A percentile compares a stretch with the other conserved stretches of the same genome.
phyloP scores from a whole-genome alignment of 2,329 filamentous ascomycete genomes.

The Epichloe bromicola region DNA sequence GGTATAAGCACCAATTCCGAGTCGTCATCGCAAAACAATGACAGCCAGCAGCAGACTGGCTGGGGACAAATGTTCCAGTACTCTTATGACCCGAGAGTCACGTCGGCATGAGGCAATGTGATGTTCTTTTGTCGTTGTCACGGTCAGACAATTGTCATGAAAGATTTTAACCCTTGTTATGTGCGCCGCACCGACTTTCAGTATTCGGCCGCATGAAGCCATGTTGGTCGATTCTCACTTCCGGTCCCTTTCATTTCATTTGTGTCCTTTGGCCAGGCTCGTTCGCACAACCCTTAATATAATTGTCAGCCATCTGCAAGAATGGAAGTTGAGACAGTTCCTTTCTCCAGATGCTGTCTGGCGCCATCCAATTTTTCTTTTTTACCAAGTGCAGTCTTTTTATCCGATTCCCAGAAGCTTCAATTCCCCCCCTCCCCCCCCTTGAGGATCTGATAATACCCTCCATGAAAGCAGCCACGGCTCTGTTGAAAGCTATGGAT shows the following conservation, averaged over 20 bases:
- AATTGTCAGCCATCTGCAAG: background rate
- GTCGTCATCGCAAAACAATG: slow-evolving; percentile 13
- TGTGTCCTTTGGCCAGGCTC: background rate
- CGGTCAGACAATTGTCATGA: background rate
- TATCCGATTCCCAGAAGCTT: background rate
- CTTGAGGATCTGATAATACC: background rate
- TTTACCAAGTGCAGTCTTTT: background rate
- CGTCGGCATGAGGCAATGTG: background rate
- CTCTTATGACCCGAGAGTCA: slow-evolving; percentile 3
- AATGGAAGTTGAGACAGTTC: background rate
- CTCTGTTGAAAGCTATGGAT: background rate
- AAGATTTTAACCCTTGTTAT: background rate
- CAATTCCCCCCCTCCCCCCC: no score
- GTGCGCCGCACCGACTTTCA: background rate
- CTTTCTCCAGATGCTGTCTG: background rate
- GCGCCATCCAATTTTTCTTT: background rate
- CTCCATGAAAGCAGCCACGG: background rate
- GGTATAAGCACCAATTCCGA: slow-evolving; percentile 20
- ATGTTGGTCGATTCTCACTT: background rate
- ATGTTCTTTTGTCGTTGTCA: background rate
- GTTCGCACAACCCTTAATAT: background rate
- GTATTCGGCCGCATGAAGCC: background rate
- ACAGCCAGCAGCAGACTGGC: background rate
- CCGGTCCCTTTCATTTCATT: background rate
- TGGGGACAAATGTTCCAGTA: slow-evolving; percentile 4